Evolutionary conservation across 805 yeast genomes (phyloP).

Genomic region (Wickerhamiella azymoides): DNA sequence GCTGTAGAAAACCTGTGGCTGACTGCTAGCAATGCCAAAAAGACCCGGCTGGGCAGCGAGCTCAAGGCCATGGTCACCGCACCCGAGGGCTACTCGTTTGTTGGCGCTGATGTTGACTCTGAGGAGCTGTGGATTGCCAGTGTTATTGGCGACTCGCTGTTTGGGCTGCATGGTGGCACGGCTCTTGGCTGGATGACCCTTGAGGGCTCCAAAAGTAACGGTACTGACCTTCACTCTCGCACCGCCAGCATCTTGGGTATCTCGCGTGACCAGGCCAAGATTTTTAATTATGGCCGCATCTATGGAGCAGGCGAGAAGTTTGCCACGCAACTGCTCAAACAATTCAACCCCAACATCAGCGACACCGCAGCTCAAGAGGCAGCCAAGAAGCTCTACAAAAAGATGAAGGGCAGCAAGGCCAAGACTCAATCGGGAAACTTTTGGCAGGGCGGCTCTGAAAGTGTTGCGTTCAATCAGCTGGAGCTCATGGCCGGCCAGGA

Average conservation of each 20-base stretch:
- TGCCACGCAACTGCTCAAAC: constrained; percentile 71
- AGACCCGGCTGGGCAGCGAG: constrained; percentile 79
- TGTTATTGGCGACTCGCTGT: constrained; percentile 79
- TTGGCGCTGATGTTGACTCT: constrained; percentile 98
- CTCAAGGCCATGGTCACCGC: constrained; percentile 75
- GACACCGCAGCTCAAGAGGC: constrained; percentile 51
- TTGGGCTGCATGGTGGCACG: constrained; percentile 85
- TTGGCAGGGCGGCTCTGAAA: constrained; percentile 79
- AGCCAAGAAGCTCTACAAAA: constrained; percentile 56
- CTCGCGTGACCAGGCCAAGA: constrained; percentile 80
- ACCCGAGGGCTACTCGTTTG: constrained; percentile 79
- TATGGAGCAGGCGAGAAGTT: constrained; percentile 95
- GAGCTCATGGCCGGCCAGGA: constrained; percentile 77
- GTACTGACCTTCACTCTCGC: constrained; percentile 89
- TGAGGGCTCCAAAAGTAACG: constrained; percentile 84
- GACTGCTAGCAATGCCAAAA: constrained; percentile 90
- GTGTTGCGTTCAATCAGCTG: constrained; percentile 75
- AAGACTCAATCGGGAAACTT: constrained; percentile 20
- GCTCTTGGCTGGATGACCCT: constrained; percentile 99
- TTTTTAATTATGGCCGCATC: constrained; percentile 91
- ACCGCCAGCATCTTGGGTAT: constrained; percentile 86
- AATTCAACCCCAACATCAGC: constrained; percentile 58
- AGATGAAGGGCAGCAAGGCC: constrained; percentile 60
- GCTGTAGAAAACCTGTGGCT: constrained; percentile 97
- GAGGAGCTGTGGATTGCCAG: constrained; percentile 98